Conservation (phyloP, 192 early-diverging fungal species). For the Gryganskiella cystojenkinii region DNA sequence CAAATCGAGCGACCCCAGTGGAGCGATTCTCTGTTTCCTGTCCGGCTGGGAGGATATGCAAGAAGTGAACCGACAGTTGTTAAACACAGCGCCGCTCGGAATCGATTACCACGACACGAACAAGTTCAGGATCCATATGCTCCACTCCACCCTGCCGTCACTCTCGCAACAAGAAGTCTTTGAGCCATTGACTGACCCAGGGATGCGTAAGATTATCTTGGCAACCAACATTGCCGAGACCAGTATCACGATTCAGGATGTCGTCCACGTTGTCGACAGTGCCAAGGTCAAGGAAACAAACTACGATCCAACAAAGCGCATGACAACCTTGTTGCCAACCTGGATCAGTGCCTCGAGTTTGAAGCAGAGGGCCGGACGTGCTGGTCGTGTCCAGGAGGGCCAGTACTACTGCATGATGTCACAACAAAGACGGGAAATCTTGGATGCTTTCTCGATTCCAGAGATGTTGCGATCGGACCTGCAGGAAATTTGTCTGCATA, state of each 20-base stretch:
- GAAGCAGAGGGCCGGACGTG: constrained; percentile 68
- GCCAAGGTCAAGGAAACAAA: constrained; percentile 73
- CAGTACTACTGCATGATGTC: constrained; percentile 66
- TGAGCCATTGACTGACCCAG: constrained; percentile 51
- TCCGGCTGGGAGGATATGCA: constrained; percentile 75
- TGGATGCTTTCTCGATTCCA: constrained; percentile 65
- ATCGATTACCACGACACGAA: constrained; percentile 58
- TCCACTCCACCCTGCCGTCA: constrained; percentile 73
- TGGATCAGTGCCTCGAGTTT: constrained; percentile 68
- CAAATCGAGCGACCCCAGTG: constrained; percentile 51
- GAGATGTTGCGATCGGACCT: constrained; percentile 66
- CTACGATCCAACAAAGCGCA: constrained; percentile 56
- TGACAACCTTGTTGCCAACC: constrained; percentile 54
- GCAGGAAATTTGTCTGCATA: constrained; percentile 62
- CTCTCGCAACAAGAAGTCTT: constrained; percentile 74
- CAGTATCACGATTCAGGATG: constrained; percentile 79
- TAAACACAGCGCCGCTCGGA: constrained; percentile 56
- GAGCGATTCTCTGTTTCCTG: constrained; percentile 82
- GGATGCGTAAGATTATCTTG: constrained; percentile 72
- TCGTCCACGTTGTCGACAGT: constrained; percentile 75
- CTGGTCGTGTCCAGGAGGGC: constrained; percentile 68
- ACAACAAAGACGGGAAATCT: constrained; percentile 33
- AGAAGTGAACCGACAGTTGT: constrained; percentile 52
- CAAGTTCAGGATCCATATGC: constrained; percentile 59
- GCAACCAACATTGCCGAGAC: constrained; percentile 83